Conservation (phyloP, 495 filamentous ascomycete genomes). For the Letharia lupina region DNA sequence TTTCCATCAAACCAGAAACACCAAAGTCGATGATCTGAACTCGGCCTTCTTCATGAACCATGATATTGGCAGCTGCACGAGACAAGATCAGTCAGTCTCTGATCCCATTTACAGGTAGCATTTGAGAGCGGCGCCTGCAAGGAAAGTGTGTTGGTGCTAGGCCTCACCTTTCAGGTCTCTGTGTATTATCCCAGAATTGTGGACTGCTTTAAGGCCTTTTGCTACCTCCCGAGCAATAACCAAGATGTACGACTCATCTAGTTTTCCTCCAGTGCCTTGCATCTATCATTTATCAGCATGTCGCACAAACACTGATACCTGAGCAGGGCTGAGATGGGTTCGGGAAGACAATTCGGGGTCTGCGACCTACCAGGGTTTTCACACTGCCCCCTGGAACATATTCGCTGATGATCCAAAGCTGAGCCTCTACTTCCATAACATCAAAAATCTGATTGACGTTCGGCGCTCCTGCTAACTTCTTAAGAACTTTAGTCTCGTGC, state of each 20-base stretch:
- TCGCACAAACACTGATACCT: neutral
- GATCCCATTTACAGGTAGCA: neutral
- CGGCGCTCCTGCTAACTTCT: slow-evolving; percentile 72
- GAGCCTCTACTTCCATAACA: slow-evolving; percentile 73
- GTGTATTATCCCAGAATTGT: slow-evolving; percentile 89
- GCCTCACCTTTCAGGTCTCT: slow-evolving; percentile 80
- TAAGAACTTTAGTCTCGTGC: slow-evolving; percentile 81
- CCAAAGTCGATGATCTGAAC: slow-evolving; percentile 95
- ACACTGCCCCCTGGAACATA: slow-evolving; percentile 94
- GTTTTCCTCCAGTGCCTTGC: slow-evolving; percentile 53
- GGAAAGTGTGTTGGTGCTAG: neutral
- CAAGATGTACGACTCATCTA: slow-evolving; percentile 86
- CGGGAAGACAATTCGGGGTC: slow-evolving; percentile 11
- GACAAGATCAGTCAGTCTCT: slow-evolving; percentile 14
- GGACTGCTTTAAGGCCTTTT: slow-evolving; percentile 74
- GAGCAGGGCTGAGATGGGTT: neutral
- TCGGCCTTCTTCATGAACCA: slow-evolving; percentile 77
- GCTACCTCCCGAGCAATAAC: slow-evolving; percentile 83
- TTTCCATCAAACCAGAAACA: slow-evolving; percentile 80
- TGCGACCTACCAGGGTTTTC: slow-evolving; percentile 61
- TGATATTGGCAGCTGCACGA: slow-evolving; percentile 66
- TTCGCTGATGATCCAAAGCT: slow-evolving; percentile 93
- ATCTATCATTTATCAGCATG: slow-evolving; percentile 31
- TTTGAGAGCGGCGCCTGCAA: neutral
- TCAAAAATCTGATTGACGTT: slow-evolving; percentile 90